A percentile compares a stretch with the other conserved stretches of the same genome.
Conservation (phyloP, 148 eudicot genomes). For the Rhododendron mucronatum region DNA sequence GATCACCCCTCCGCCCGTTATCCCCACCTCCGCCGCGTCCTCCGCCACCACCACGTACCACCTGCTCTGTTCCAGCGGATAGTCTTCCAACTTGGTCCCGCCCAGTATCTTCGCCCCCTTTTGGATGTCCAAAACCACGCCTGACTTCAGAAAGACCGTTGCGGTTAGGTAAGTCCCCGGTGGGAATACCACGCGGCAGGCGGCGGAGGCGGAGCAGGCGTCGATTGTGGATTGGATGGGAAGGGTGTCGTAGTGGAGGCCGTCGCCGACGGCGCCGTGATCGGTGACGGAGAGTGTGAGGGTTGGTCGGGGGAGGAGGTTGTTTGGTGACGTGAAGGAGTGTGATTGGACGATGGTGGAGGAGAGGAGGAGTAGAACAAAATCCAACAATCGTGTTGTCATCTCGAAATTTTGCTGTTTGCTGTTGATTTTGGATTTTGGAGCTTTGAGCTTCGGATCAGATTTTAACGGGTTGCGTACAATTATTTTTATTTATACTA, state of each 20-base stretch:
- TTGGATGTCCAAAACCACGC: slow-evolving; percentile 55
- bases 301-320: slow-evolving; percentile 16
- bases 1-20: slow-evolving; percentile 85
- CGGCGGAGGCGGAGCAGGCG: slow-evolving; percentile 39
- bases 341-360: slow-evolving; percentile 34
- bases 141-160: slow-evolving; percentile 57
- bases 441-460: background rate
- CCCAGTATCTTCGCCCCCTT: slow-evolving; percentile 56
- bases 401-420: background rate
- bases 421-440: background rate
- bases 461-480: background rate
- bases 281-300: slow-evolving; percentile 51
- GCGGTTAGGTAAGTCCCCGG: slow-evolving; percentile 72
- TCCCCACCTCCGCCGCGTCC: slow-evolving; percentile 70
- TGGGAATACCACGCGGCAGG: slow-evolving; percentile 74
- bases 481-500: too few species aligned
- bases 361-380: background rate
- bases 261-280: slow-evolving; percentile 69
- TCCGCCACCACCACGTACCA: slow-evolving; percentile 96
- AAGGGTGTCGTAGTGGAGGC: slow-evolving; percentile 63
- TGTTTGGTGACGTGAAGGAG: slow-evolving; percentile 20
- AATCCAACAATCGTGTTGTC: background rate
- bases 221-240: slow-evolving; percentile 87
- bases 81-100: slow-evolving; percentile 61
- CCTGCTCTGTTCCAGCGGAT: slow-evolving; percentile 37